phyloP scores from a whole-genome alignment of 2,329 filamentous ascomycete genomes.

The Fusarium penzigii region DNA sequence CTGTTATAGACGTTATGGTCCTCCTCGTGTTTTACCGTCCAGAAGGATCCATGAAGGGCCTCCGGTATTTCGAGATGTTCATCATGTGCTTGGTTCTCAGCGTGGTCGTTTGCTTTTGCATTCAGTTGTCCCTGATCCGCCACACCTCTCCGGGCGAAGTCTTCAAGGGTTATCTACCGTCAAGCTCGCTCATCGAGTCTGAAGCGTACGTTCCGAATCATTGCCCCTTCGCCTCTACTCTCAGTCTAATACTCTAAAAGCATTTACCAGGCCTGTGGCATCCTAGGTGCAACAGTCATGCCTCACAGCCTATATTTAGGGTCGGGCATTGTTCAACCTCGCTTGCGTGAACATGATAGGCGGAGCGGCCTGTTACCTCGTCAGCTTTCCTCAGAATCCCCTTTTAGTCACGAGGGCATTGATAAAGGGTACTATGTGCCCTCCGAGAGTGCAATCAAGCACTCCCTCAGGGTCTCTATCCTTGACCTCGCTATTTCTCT shows the following conservation, averaged over 20 bases:
- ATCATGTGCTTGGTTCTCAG: slow-evolving; percentile 65
- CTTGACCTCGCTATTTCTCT: slow-evolving; percentile 70
- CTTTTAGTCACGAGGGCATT: not conserved
- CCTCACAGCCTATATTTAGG: slow-evolving; percentile 69
- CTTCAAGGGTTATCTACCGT: slow-evolving; percentile 66
- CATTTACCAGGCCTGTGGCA: slow-evolving; percentile 72
- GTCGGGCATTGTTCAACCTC: slow-evolving; percentile 67
- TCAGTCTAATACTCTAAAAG: slow-evolving; percentile 4
- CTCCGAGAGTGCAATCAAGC: slow-evolving; percentile 69
- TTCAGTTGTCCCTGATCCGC: slow-evolving; percentile 64
- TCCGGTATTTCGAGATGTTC: slow-evolving; percentile 65
- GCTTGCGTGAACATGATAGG: slow-evolving; percentile 63
- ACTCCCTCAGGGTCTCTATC: slow-evolving; percentile 73
- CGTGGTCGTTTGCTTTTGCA: slow-evolving; percentile 70
- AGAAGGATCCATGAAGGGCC: slow-evolving; percentile 56
- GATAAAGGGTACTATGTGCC: slow-evolving; percentile 67
- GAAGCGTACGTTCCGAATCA: slow-evolving; percentile 44
- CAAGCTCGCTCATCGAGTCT: slow-evolving; percentile 56
- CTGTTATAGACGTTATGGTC: slow-evolving; percentile 67
- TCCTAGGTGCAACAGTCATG: slow-evolving; percentile 76
- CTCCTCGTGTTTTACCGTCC: slow-evolving; percentile 68
- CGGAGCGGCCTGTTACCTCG: slow-evolving; percentile 54
- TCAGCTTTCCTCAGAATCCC: slow-evolving; percentile 14
- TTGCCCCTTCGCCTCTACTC: slow-evolving; percentile 9
- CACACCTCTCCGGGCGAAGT: slow-evolving; percentile 58